These are phyloP conservation scores for Sophora flavescens DNA, from an alignment of 306 rosid species.

Conservation along the genomic window DNA sequence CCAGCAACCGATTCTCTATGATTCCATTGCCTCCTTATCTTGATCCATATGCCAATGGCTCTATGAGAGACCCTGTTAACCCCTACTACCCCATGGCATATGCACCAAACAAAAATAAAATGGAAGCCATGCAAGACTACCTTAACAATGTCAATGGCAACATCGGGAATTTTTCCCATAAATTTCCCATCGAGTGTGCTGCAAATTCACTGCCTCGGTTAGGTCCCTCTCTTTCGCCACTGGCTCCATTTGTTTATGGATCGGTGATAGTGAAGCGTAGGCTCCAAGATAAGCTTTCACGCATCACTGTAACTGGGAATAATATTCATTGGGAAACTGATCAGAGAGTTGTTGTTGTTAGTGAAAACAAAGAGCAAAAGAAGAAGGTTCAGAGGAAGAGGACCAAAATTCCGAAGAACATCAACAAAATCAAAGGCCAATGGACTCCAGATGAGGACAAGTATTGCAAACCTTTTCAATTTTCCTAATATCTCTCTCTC, in stretches of 20 bases:
- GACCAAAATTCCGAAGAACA: constrained; percentile 15
- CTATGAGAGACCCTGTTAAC: too few species aligned
- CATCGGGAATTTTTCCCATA: constrained; percentile 40
- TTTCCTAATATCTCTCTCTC: not conserved
- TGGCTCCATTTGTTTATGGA: constrained; percentile 30
- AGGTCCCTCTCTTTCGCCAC: not conserved
- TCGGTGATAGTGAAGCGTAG: not conserved
- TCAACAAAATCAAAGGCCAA: constrained; percentile 62
- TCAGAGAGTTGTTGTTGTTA: not conserved
- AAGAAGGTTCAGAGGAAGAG: constrained; percentile 20
- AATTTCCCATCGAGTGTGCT: not conserved
- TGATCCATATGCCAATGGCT: constrained; percentile 1
- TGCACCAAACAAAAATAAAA: constrained; percentile 35
- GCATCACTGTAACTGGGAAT: not conserved
- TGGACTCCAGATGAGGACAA: constrained; percentile 77
- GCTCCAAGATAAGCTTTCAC: constrained; percentile 17
- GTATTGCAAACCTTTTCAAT: constrained; percentile 35
- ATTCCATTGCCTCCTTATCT: constrained; percentile 31
- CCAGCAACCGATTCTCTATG: constrained; percentile 39
- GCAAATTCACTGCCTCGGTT: not conserved
- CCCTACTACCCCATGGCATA: not conserved
- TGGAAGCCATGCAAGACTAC: constrained; percentile 50
- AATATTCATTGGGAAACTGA: not conserved
- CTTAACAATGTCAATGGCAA: not conserved
- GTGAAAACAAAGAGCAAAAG: too few species aligned